Evolutionary conservation across 169 alveolate genomes (phyloP).

Genomic region (Cryptosporidium xiaoi): DNA sequence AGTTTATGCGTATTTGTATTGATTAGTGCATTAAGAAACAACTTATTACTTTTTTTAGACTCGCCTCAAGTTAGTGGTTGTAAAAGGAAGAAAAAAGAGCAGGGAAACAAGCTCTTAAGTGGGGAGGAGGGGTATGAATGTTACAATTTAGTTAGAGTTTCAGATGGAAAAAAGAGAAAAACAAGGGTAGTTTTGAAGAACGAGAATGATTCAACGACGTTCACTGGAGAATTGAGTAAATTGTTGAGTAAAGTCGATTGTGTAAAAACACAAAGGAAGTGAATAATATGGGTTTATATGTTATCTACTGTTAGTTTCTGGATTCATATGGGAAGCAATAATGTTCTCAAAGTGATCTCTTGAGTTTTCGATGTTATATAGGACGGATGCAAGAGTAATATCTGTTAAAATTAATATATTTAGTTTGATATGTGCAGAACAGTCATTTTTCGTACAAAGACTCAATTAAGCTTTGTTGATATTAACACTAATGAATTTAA

Average conservation of each 20-base stretch:
- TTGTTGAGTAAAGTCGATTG: conserved; percentile 16
- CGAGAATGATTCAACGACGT: conserved; percentile 6
- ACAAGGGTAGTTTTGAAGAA: conserved; percentile 31
- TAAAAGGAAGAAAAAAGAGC: conserved; percentile 10
- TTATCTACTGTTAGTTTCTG: conserved; percentile 3
- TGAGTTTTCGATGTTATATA: conserved; percentile 78
- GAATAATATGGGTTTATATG: not conserved
- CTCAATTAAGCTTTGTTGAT: conserved; percentile 25
- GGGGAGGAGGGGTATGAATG: not conserved
- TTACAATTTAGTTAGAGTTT: conserved; percentile 14
- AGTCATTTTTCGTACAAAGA: not conserved
- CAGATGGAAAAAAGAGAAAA: conserved; percentile 56
- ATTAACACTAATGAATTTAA: not conserved
- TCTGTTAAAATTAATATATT: not conserved
- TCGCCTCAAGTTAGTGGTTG: conserved; percentile 60
- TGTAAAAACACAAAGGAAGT: not conserved
- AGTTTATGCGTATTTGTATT: too few species aligned
- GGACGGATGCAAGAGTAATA: conserved; percentile 55
- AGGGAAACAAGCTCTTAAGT: not conserved
- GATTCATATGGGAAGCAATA: conserved; percentile 59
- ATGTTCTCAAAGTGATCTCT: conserved; percentile 76
- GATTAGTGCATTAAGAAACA: too few species aligned
- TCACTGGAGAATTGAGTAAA: conserved; percentile 23
- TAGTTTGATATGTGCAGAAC: not conserved
- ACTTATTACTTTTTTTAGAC: conserved; percentile 5